These are phyloP conservation scores for Stephanodiscus minutulus DNA, from an alignment of 108 stramenopile species.

Conservation along the genomic window DNA sequence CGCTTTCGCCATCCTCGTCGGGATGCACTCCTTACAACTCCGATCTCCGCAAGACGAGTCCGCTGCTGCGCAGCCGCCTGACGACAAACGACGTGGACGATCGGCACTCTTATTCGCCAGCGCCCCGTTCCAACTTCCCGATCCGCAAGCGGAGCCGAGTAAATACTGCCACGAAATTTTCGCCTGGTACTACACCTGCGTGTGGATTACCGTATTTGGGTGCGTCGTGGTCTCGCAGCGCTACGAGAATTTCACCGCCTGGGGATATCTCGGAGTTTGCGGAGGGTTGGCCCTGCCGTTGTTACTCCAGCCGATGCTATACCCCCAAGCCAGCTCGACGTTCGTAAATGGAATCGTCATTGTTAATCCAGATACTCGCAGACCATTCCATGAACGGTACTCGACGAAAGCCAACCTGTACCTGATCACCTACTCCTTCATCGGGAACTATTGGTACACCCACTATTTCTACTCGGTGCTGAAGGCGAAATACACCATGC, in stretches of 20 bases:
- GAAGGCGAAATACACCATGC: constrained; percentile 95
- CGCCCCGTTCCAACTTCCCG: constrained; percentile 41
- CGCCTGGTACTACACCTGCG: constrained; percentile 69
- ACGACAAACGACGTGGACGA: background rate
- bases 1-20: constrained; percentile 67
- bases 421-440: constrained; percentile 92
- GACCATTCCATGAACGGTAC: constrained; percentile 79
- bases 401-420: constrained; percentile 91
- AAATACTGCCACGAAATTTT: constrained; percentile 84
- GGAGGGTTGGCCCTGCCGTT: constrained; percentile 79
- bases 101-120: background rate
- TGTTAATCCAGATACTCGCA: constrained; percentile 62
- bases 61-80: background rate
- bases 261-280: constrained; percentile 74
- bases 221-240: constrained; percentile 75
- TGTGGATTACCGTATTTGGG: constrained; percentile 85
- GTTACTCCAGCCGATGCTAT: constrained; percentile 82
- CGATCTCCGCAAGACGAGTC: constrained; percentile 17
- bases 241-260: constrained; percentile 84
- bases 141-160: constrained; percentile 62
- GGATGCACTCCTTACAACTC: constrained; percentile 61
- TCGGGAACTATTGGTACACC: constrained; percentile 98
- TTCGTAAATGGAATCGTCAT: constrained; percentile 15
- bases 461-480: constrained; percentile 97
- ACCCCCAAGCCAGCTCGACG: constrained; percentile 58